phyloP scores from a whole-genome alignment of 371 early-diverging fungal species.

The Rhizopus delemar region DNA sequence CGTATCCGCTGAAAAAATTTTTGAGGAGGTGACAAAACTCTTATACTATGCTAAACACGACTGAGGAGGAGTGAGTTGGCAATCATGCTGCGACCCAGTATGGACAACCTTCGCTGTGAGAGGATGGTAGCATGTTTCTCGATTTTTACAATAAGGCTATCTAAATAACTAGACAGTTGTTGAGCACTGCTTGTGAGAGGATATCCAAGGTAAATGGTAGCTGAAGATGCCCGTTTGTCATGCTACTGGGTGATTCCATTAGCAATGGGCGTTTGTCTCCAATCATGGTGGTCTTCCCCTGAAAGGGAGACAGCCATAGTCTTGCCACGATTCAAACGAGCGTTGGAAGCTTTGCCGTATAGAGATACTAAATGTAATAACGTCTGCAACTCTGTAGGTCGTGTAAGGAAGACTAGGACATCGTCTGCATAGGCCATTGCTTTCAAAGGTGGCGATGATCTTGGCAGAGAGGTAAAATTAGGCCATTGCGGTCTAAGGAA shows the following conservation, averaged over 20 bases:
- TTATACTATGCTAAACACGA: no score
- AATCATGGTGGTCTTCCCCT: background rate
- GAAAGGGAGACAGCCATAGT: constrained; percentile 1
- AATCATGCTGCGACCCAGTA: no score
- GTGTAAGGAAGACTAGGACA: constrained; percentile 4
- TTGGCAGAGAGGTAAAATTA: no score
- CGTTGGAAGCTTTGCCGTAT: constrained; percentile 9
- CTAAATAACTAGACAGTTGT: no score
- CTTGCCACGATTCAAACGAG: constrained; percentile 8
- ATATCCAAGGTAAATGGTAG: background rate
- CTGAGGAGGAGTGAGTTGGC: no score
- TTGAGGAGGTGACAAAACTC: no score
- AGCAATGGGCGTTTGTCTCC: background rate
- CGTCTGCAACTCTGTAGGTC: background rate
- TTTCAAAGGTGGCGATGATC: no score
- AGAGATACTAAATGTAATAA: background rate
- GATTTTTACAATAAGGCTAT: no score
- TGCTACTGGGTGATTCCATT: background rate
- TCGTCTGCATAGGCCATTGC: constrained; percentile 5
- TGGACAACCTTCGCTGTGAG: no score
- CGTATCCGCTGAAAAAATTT: no score
- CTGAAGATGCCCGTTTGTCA: background rate
- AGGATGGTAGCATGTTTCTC: no score
- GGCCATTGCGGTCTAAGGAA: no score
- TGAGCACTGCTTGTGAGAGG: background rate